Evolutionary conservation across 2,329 filamentous ascomycete species (phyloP).

Genomic region (Zymoseptoria crescenta): DNA sequence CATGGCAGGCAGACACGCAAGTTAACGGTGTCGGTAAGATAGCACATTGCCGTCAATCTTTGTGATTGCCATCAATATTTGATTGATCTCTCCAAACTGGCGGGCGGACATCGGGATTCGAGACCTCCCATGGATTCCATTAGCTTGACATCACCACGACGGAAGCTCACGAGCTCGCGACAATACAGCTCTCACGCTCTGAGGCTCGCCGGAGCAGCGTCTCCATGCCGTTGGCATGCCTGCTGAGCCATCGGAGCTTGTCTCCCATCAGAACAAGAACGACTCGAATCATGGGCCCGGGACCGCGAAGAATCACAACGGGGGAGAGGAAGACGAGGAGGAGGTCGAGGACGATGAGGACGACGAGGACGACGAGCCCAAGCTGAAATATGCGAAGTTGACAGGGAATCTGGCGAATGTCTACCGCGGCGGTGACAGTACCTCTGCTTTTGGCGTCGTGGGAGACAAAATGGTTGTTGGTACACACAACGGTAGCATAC

Average conservation of each 20-base stretch:
- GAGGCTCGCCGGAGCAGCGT: neutral
- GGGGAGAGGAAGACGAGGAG: constrained; percentile 27
- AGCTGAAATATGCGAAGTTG: constrained; percentile 83
- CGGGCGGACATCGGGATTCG: neutral
- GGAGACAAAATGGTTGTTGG: constrained; percentile 98
- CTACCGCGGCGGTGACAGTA: constrained; percentile 92
- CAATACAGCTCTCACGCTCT: neutral
- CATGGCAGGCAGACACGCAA: too few relatives aligned
- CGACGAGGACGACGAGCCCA: constrained; percentile 87
- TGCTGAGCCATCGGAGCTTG: constrained; percentile 25
- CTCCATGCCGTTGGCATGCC: constrained; percentile 33
- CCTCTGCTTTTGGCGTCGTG: constrained; percentile 79
- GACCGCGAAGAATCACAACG: constrained; percentile 16
- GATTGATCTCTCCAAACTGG: neutral
- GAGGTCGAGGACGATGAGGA: constrained; percentile 62
- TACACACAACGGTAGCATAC: constrained; percentile 93
- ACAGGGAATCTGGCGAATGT: constrained; percentile 71
- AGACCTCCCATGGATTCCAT: neutral
- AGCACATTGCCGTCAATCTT: too few relatives aligned
- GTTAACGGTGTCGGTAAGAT: too few relatives aligned
- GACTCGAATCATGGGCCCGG: constrained; percentile 1
- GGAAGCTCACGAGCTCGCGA: neutral
- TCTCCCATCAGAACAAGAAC: constrained; percentile 5
- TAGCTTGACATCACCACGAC: neutral
- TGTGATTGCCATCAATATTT: neutral